Base-by-base conservation (phyloP, 225 moss, liverwort and hornwort species). In the Sphagnum tenellum region DNA sequence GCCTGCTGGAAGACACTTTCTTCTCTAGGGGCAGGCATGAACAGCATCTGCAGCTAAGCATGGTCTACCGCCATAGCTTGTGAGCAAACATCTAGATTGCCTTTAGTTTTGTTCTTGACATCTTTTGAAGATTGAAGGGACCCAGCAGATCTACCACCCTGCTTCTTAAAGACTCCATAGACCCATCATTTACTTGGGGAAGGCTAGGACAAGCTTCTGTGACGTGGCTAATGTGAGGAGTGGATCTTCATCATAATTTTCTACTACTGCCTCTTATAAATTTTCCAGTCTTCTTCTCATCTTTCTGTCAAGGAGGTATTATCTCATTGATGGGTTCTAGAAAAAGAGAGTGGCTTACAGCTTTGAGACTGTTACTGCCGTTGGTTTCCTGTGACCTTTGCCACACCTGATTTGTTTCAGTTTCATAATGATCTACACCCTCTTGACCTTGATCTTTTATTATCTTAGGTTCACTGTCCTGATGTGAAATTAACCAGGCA, bases 21-120 rank as follows among this genome's bases (percentile, higher is more conserved):
- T 65, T 80, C 66, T 69, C 66, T 66, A 56, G 76, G 66, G 47
- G 49, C 50, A 45, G 71, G 76, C 65, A 77, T 63, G 3, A 56
- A 29, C 56, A 12, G 56, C 74, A 12, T 80, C 69, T 47, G 71
- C 63, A 29, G 60, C 66, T 55, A 76, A 60, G 7, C 80, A 80
- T 51, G 74, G 68, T 14, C 76, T 68, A 62, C 73, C 63, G 6
- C 68, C 76, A 45, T 53, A 48, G 60, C 47, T 66, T 52, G 69
- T 71, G 46, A 80, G 69, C 45, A 71, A 45, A 69, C 61, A 62
- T 71, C 61, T 7, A 66, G 63, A 53, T 55, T 48, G 44, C 59
- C 45, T n/a, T 71, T 55, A 50, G 55, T 3, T 2, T 5, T 47
- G 13, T 8, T 52, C 45, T 44, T 54, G 0, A 0, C 54, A 1